Base-by-base conservation (phyloP, 768 basidiomycete genomes). In the Favolaschia claudopus region DNA sequence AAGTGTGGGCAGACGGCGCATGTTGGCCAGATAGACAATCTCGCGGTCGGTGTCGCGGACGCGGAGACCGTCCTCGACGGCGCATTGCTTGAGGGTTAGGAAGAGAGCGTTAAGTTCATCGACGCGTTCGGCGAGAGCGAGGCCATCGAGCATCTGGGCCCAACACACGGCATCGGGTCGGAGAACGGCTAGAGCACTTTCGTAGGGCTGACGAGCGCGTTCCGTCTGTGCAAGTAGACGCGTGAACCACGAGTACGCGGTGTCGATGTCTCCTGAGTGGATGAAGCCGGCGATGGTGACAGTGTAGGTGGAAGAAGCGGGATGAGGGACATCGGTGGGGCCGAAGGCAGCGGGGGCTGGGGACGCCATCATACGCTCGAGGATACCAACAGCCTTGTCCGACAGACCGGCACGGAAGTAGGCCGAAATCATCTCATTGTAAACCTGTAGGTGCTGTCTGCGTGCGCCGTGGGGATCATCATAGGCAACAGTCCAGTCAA, bases 341-440 rank as follows among this genome's bases (percentile, higher is more conserved):
- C 65, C 65, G 37, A 81, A 81, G 1, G 66, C 56, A 8, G 71
- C 67, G 19, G 78, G 74, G 1, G 77, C 65, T 8, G 73, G 54
- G 1, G 82, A 75, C 54, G 83, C 79, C 71, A 94, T 75, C 90
- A 95, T 93, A 60, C 81, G 73, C 53, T 90, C 86, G 37, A 95
- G 74, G 3, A 95, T 71, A 22, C 72, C 84, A 10, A 94, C 67
- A 9, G 87, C 93, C 40, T 82, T 83, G 20, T 84, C 85, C 0
- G 89, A 81, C 47, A 85, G 74, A 1, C 86, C 86, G 34, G 77
- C 82, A 34, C 77, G 80, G 78, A 95, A 89, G 71, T 91, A 89
- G 0, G 87, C 82, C 44, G 86, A 80, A 32, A 95, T 85, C 88
- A 93, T 92, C 65, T 82, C 77, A 63, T 92, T 91, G 85, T 86